A percentile compares a stretch with the other conserved stretches of the same genome.
Evolutionary conservation across 1,284 basidiomycete species (phyloP).

Genomic region (Psilocybe mexicana): DNA sequence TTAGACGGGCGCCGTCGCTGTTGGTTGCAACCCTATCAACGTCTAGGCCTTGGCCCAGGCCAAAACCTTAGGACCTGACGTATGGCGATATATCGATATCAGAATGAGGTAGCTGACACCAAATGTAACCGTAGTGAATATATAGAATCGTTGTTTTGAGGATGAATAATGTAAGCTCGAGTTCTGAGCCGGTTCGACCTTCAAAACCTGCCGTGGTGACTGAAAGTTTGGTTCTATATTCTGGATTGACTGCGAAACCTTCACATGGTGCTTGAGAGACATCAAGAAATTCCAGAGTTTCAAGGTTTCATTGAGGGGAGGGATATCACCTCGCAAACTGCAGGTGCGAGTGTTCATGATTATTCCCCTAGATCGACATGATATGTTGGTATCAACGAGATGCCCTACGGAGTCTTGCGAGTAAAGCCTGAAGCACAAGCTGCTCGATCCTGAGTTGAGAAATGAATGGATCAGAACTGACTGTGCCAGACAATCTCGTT

Average conservation of each 20-base stretch:
- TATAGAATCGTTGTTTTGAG: too few relatives aligned
- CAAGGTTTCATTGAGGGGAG: too few relatives aligned
- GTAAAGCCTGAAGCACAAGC: conserved; percentile 28
- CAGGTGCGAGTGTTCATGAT: neutral
- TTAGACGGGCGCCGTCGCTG: neutral
- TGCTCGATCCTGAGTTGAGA: conserved; percentile 35
- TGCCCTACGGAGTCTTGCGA: neutral
- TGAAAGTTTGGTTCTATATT: too few relatives aligned
- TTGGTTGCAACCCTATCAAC: neutral
- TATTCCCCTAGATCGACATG: neutral
- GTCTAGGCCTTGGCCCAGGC: neutral
- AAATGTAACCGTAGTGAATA: neutral
- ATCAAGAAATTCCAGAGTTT: neutral
- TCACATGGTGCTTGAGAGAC: too few relatives aligned
- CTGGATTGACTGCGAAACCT: too few relatives aligned
- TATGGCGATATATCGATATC: too few relatives aligned
- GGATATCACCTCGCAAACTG: too few relatives aligned
- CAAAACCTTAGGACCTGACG: too few relatives aligned
- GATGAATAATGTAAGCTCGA: too few relatives aligned
- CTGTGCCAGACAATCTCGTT: neutral
- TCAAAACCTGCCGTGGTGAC: too few relatives aligned
- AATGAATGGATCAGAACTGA: neutral
- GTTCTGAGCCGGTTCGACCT: too few relatives aligned
- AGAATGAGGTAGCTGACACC: neutral
- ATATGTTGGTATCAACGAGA: neutral